Evolutionary conservation across 1,284 basidiomycete genomes (phyloP).

Genomic region (Tetrapyrgos nigripes): DNA sequence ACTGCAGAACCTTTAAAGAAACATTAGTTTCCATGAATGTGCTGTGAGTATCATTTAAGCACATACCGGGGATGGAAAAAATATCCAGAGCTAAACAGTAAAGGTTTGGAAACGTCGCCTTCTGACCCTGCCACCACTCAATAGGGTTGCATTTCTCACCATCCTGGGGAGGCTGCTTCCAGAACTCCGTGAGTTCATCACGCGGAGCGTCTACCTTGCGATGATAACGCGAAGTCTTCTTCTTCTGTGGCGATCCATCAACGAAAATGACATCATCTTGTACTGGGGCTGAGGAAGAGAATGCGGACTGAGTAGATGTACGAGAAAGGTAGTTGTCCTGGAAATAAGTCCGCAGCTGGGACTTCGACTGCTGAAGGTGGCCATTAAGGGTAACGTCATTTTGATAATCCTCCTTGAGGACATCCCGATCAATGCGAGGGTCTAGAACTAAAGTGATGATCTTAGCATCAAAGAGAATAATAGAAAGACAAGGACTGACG

Average conservation of each 20-base stretch:
- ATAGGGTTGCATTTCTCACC: no score
- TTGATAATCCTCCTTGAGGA: conserved; percentile 25
- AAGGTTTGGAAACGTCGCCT: not conserved
- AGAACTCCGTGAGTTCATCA: not conserved
- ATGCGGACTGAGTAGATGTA: not conserved
- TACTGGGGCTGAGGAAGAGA: not conserved
- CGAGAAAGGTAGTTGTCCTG: conserved; percentile 11
- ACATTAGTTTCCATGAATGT: not conserved
- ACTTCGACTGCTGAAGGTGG: conserved; percentile 22
- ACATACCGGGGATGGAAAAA: conserved; percentile 17
- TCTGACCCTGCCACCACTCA: not conserved
- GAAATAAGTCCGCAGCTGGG: conserved; percentile 17
- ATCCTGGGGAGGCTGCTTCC: no score
- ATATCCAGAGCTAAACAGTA: conserved; percentile 17
- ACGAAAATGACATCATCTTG: not conserved
- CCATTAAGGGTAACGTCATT: conserved; percentile 16
- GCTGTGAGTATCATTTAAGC: not conserved
- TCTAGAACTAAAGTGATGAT: conserved; percentile 31
- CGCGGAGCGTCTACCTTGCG: not conserved
- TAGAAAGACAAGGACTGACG: conserved; percentile 2
- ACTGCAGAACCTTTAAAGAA: conserved; percentile 28
- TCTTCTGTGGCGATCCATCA: not conserved
- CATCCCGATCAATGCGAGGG: conserved; percentile 30
- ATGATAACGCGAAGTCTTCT: not conserved
- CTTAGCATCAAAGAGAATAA: not conserved